Base-by-base conservation (phyloP, 352 stramenopile genomes). In the Globisporangium solare region DNA sequence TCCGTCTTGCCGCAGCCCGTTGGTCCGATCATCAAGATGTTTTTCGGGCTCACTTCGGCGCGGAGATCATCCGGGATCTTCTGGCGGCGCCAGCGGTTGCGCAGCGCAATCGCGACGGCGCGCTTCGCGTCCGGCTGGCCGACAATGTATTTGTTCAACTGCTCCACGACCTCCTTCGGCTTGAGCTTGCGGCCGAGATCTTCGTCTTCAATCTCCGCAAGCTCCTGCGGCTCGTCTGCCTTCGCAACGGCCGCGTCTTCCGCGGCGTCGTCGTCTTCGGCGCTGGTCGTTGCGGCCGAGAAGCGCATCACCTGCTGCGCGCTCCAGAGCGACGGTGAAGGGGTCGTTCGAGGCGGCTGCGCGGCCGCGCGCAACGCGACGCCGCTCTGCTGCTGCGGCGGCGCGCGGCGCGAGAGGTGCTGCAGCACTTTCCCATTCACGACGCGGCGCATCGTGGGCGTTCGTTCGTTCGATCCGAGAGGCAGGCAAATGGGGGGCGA, bases 11-110 rank as follows among this genome's bases (percentile, higher is more conserved):
- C 97, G 57, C 94, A 99, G 37, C 97, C 97, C 6, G 97, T 99
- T 4, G 97, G 97, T 6, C 97, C 97, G 59, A 99, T 99, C 96
- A 99, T 99, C 35, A 99, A 69, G 32, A 99, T 99, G 74, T 99
- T 99, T 70, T 99, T 98, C n/a, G 97, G 97, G 13, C 97, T 98
- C 53, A 98, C 85, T 56, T 97, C 89, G 3, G 79, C 65, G 8
- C 83, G 86, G 54, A 97, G 67, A 14, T 98, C 92, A 31, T 98
- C 88, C 20, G 87, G 75, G 40, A 99, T 88, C 65, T 98, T 97
- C 57, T 95, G 86, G 13, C 97, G 89, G 50, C 97, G 89, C 97
- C 97, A 99, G 56, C 97, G 87, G 73, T 99, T 99, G 67, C 97
- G 87, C 73, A 99, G 79, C 45, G 97, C 97, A 63, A 99, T 99